Evolutionary conservation across 352 stramenopile genomes (phyloP), one percentile per base, ranked within the genome.

Genomic region (Phytophthora aleatoria): DNA sequence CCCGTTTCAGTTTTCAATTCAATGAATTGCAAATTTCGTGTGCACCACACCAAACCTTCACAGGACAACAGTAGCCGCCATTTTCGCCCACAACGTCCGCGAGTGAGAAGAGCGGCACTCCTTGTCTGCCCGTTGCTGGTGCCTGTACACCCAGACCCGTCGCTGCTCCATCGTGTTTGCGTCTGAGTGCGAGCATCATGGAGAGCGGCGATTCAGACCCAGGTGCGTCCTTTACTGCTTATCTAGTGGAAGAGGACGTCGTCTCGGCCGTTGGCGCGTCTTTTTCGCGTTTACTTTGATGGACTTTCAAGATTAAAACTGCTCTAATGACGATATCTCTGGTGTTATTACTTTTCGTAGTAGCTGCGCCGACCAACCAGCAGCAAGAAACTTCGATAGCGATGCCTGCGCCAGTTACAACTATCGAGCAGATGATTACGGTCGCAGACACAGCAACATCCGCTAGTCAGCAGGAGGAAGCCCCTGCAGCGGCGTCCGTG

Each of bases 21-120:
- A 80, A 64, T 83, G 69, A 90, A 90, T 88, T 74, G 77, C 9
- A 85, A 83, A 77, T 12, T 15, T 5, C 50, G 61, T 33, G 26
- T 50, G 39, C 50, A 33, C 61, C 49, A 65, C 48, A 57, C 20
- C 61, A 57, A 55, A 72, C 43, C 30, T 63, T 39, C 31, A 53
- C 3, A 58, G 38, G 20, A 67, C 52, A 33, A 50, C 49, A 26
- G 41, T 57, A 36, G 36, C 28, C 53, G 57, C 63, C 67, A 75
- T 72, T 75, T 74, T 57, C 52, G 67, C 51, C 64, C 57, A 61
- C 55, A 64, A 33, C 39, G 57, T 33, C 33, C 12, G 12, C 13
- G 16, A 53, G 39, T 5, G 59, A 58, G 50, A 61, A 56, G 51
- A 53, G 61, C 38, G 8, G 60, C 48, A 26, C 47, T 12, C 12